These are phyloP conservation scores for Lactarius akahatsu DNA, from an alignment of 768 basidiomycete species.

Conservation along the genomic window DNA sequence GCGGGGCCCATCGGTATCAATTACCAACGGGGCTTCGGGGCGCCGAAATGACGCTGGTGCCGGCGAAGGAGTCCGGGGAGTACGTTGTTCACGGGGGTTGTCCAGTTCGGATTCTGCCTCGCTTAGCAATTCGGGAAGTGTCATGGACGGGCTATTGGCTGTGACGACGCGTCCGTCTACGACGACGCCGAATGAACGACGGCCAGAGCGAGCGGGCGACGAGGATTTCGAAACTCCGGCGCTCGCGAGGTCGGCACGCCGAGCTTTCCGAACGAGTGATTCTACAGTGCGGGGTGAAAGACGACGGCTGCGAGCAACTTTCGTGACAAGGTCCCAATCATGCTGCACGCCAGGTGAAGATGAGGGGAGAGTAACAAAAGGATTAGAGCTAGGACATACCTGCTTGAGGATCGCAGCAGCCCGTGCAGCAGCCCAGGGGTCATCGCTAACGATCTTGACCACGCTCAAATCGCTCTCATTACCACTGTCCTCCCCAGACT, in stretches of 20 bases:
- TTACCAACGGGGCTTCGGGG: conserved; percentile 7
- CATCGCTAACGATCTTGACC: conserved; percentile 80
- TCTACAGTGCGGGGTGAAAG: conserved; percentile 37
- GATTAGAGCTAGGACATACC: conserved; percentile 44
- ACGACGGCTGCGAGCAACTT: conserved; percentile 38
- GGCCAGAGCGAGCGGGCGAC: conserved; percentile 16
- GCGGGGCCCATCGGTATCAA: conserved; percentile 30
- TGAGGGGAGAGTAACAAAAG: background rate
- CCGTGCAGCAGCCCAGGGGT: conserved; percentile 83
- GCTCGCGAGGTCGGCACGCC: conserved; percentile 23
- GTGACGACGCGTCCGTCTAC: conserved; percentile 52
- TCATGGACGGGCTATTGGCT: conserved; percentile 52
- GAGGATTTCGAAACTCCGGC: conserved; percentile 26
- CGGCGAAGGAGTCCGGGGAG: conserved; percentile 28
- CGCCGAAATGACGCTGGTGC: conserved; percentile 5
- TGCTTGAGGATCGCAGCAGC: conserved; percentile 93
- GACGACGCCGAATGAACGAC: conserved; percentile 40
- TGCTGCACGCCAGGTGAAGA: conserved; percentile 46
- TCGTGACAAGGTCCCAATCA: conserved; percentile 81
- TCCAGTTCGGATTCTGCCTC: conserved; percentile 53
- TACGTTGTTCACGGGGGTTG: conserved; percentile 10
- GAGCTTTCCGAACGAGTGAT: conserved; percentile 34
- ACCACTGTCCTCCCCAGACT: conserved; percentile 36
- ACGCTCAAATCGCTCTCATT: conserved; percentile 52
- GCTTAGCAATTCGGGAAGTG: conserved; percentile 54